Base-by-base conservation (phyloP, 345 rosid genomes). In the Hibiscus mutabilis region DNA sequence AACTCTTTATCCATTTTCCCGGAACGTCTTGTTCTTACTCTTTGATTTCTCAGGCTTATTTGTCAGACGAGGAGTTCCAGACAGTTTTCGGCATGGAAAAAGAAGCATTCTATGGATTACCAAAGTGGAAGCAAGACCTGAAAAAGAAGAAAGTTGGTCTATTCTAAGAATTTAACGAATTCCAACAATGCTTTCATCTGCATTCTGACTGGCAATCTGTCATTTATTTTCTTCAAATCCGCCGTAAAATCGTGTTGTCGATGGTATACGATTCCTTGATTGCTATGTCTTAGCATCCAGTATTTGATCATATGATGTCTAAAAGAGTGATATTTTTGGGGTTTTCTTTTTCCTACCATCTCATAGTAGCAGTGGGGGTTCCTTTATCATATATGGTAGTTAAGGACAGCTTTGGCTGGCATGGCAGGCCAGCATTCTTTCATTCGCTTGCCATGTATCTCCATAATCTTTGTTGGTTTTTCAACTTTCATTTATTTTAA, bases 111-210 rank as follows among this genome's bases (percentile, higher is more conserved):
- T 84, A 86, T 77, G 86, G 87, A 73, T 73, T 88, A 78, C 99
- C 99, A 3, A 88, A 83, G 76, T 96, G 99, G 99, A 96, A 96
- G 87, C 97, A 96, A 86, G 98, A 96, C 79, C 77, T 91, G 75
- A 91, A 75, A 70, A 96, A 96, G 89, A 92, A 80, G 88, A 89
- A 92, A 75, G 76, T 80, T 59, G 96, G 89, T 76, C 79, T 96
- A 76, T 89, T 95, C 79, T 95, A 86, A 66, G 35, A 53, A 31
- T 35, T 56, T 46, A 40, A 18, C 19, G 49, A 37, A 53, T 71
- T 57, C 14, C 24, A 73, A 57, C 12, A 62, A 61, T 57, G 60
- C 76, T n/a, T 65, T 72, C 68, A 19, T 66, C 64, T 40, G 63
- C 66, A 7, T 69, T 61, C 76, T 70, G 24, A 66, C 75, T 19